Evolutionary conservation across 768 basidiomycete genomes (phyloP), one percentile per base, ranked within the genome.

Genomic region (Lactifluus piperatus): DNA sequence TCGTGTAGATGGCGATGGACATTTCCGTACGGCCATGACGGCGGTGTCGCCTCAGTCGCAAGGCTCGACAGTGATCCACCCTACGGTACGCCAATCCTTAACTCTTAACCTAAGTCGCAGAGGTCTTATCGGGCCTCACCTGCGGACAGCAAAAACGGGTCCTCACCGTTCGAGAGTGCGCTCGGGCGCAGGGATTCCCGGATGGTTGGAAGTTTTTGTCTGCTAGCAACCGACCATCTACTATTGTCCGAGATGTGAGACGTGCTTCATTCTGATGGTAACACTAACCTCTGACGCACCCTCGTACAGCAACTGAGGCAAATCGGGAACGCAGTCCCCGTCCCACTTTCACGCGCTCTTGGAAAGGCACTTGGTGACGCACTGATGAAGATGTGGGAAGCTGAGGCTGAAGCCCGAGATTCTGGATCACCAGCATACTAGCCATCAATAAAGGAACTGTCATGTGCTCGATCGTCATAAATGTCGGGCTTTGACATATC

Each of bases 301-400:
- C 57, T 10, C 37, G 20, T 60, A 24, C 62, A 91, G 88, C 84
- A 85, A 82, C 74, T 83, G 57, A 75, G 79, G 50, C 88, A 90
- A 62, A 89, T 91, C 46, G 89, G 88, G 0, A 91, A 91, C 66
- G 88, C 87, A 2, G 88, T 89, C 7, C 86, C 88, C 3, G 76
- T 88, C 8, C 83, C 84, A 3, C 75, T 90, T 24, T 85, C 84
- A 4, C 71, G 78, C 10, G 84, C 85, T 3, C 73, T 89, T 2
- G 85, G 84, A 7, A 73, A 70, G 50, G 71, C 72, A 7, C 66
- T 80, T 2, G 73, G 76, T 1, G 74, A 74, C 50, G 77, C 79
- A 0, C 62, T 83, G 39, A 58, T 79, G 20, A 70, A 75, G n/a
- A 58, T 64, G 56, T 62, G 63, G 63, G 56, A 62, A 13, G 56